Conservation (phyloP, 129 eudicot genomes). For the Gnaphalium uliginosum region DNA sequence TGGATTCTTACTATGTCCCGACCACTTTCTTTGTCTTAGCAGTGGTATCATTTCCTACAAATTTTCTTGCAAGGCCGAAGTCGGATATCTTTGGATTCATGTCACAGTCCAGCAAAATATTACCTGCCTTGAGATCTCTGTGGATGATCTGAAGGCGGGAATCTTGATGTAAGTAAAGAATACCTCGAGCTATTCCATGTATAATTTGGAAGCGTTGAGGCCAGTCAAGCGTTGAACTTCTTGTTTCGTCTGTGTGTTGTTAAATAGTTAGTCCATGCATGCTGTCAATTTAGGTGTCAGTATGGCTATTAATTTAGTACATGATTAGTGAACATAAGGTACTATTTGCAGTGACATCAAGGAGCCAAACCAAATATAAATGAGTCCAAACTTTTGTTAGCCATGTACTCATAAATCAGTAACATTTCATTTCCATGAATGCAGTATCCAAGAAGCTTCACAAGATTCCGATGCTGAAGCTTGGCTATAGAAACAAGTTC, state of each 20-base stretch:
- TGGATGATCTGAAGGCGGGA: conserved; percentile 48
- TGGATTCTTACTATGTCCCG: conserved; percentile 47
- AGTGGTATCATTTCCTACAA: conserved; percentile 25
- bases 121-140: conserved; percentile 43
- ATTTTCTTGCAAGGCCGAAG: conserved; percentile 47
- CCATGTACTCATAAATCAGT: too few relatives aligned
- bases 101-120: conserved; percentile 37
- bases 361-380: too few relatives aligned
- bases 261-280: too few relatives aligned
- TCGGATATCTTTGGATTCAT: conserved; percentile 58
- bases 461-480: conserved; percentile 2
- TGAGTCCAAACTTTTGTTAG: too few relatives aligned
- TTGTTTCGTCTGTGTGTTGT: neutral
- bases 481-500: too few relatives aligned
- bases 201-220: conserved; percentile 36
- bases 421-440: neutral
- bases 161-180: conserved; percentile 55
- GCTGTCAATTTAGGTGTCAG: too few relatives aligned
- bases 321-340: too few relatives aligned
- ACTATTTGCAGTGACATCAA: too few relatives aligned
- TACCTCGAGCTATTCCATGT: conserved; percentile 44
- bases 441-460: conserved; percentile 32
- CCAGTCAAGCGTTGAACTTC: conserved; percentile 33
- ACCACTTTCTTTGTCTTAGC: conserved; percentile 33
- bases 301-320: too few relatives aligned